Evolutionary conservation across 2,329 filamentous ascomycete species (phyloP).

Genomic region (Clonostachys rosea): DNA sequence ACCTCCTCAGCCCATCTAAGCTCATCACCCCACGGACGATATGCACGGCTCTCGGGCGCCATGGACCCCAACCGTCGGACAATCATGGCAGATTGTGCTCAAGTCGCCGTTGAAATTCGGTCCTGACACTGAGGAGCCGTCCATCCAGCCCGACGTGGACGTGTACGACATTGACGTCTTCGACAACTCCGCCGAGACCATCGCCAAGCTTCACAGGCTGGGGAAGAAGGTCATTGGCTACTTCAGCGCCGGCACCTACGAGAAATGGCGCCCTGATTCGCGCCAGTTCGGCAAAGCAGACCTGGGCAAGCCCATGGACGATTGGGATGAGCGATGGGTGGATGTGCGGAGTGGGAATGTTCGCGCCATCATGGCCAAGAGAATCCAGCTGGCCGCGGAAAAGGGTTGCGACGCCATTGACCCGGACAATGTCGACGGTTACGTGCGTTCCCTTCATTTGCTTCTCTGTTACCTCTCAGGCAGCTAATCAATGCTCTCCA

Average conservation of each 20-base stretch:
- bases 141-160: slow-evolving; percentile 38
- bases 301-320: slow-evolving; percentile 51
- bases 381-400: slow-evolving; percentile 51
- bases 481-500: slow-evolving; percentile 6
- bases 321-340: slow-evolving; percentile 68
- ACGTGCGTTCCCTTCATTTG: slow-evolving; percentile 27
- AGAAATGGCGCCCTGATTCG: slow-evolving; percentile 57
- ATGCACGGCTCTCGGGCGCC: background rate
- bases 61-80: slow-evolving; percentile 49
- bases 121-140: slow-evolving; percentile 26
- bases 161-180: slow-evolving; percentile 48
- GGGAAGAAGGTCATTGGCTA: slow-evolving; percentile 67
- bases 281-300: slow-evolving; percentile 47
- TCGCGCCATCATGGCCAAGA: slow-evolving; percentile 56
- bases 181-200: slow-evolving; percentile 35
- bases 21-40: too few relatives aligned
- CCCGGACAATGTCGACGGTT: slow-evolving; percentile 67
- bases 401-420: slow-evolving; percentile 68
- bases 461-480: too few relatives aligned
- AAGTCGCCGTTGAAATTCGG: slow-evolving; percentile 32
- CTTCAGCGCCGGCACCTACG: slow-evolving; percentile 67
- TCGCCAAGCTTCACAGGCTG: slow-evolving; percentile 51
- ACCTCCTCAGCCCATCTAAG: too few relatives aligned
- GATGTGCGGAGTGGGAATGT: slow-evolving; percentile 52
- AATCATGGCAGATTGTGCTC: slow-evolving; percentile 61